phyloP scores from a whole-genome alignment of 179 eudicot species.

The Pouteria campechiana region DNA sequence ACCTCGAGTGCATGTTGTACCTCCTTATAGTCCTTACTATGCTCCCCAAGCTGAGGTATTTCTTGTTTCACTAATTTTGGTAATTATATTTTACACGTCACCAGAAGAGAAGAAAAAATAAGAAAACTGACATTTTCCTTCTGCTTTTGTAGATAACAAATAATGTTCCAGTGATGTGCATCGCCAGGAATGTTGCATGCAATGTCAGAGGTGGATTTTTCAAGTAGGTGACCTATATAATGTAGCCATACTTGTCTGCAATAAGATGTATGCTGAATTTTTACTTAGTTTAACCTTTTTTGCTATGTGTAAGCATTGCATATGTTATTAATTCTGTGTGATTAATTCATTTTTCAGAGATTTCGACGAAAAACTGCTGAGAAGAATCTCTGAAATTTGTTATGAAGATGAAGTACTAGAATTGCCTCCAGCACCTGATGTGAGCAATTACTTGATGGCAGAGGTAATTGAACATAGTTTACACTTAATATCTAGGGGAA shows the following conservation, averaged over 20 bases:
- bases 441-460: slow-evolving; percentile 77
- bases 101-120: too few species aligned
- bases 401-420: slow-evolving; percentile 72
- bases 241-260: background rate
- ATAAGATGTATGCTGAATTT: background rate
- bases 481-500: too few species aligned
- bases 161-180: slow-evolving; percentile 92
- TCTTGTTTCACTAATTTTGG: too few species aligned
- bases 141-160: slow-evolving; percentile 46
- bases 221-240: slow-evolving; percentile 37
- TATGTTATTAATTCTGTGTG: background rate
- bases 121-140: too few species aligned
- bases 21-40: slow-evolving; percentile 87
- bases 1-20: slow-evolving; percentile 90
- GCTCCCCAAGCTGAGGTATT: slow-evolving; percentile 98
- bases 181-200: slow-evolving; percentile 97
- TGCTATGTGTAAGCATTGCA: background rate
- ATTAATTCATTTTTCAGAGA: slow-evolving; percentile 44
- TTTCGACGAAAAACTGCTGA: slow-evolving; percentile 68
- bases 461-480: slow-evolving; percentile 59
- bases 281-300: background rate
- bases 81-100: too few species aligned
- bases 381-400: slow-evolving; percentile 51
- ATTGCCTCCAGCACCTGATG: slow-evolving; percentile 79
- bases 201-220: slow-evolving; percentile 92